Percentiles rank a stretch among this genome's conserved stretches.
These are phyloP conservation scores for Linnemannia schmuckeri DNA, from an alignment of 192 early-diverging fungal species.

Conservation along the genomic window DNA sequence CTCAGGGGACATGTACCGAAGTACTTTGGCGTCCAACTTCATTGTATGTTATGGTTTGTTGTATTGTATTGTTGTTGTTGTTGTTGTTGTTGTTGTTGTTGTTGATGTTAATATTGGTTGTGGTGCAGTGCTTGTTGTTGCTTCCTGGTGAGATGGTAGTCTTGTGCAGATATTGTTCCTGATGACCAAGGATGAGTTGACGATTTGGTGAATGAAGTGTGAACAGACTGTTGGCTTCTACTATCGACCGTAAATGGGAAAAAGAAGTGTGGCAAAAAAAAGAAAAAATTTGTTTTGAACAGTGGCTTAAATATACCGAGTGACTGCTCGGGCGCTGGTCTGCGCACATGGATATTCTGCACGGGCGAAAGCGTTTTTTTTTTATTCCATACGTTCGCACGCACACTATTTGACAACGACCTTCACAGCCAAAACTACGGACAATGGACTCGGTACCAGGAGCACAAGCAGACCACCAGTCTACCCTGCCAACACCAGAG, in stretches of 20 bases:
- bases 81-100: background rate
- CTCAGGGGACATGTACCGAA: slow-evolving; percentile 94
- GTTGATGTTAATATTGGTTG: background rate
- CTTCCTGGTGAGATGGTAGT: background rate
- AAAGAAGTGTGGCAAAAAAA: slow-evolving; percentile 23
- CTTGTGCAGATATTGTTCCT: background rate
- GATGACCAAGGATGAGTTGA: background rate
- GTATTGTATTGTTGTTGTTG: background rate
- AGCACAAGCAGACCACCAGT: background rate
- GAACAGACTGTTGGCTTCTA: background rate
- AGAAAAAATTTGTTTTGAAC: slow-evolving; percentile 27
- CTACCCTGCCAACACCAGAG: background rate
- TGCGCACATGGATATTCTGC: background rate
- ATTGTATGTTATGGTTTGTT: slow-evolving; percentile 57
- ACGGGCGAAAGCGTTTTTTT: background rate
- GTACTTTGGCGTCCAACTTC: slow-evolving; percentile 95
- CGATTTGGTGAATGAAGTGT: background rate
- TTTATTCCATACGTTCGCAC: background rate
- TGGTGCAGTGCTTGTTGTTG: background rate
- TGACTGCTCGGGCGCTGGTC: slow-evolving; percentile 8
- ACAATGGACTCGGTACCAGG: slow-evolving; percentile 11
- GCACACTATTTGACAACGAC: background rate
- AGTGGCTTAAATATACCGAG: slow-evolving; percentile 14
- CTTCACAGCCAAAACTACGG: background rate
- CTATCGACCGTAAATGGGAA: too few relatives aligned